phyloP scores from a whole-genome alignment of 768 basidiomycete genomes.

The Mrakia frigida region DNA sequence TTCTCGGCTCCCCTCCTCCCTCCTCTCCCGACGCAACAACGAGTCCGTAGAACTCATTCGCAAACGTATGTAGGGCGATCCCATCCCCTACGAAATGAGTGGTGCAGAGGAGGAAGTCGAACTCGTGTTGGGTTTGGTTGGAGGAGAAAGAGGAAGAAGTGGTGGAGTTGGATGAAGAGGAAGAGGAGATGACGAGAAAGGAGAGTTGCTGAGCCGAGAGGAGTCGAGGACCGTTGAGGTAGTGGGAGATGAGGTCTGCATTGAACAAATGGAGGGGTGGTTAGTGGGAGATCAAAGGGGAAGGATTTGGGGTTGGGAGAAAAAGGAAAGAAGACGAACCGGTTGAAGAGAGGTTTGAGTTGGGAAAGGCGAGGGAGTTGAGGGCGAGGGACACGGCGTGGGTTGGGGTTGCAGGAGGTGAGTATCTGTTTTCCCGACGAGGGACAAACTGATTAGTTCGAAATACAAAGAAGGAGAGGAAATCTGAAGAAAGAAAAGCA shows the following conservation, averaged over 20 bases:
- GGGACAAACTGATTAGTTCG: background rate
- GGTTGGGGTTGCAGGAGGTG: background rate
- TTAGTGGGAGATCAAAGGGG: background rate
- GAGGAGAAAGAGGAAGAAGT: slow-evolving; percentile 59
- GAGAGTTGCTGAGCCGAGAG: slow-evolving; percentile 63
- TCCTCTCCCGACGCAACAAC: slow-evolving; percentile 46
- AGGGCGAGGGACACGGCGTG: slow-evolving; percentile 21
- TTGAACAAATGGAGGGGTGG: background rate
- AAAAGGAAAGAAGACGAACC: background rate
- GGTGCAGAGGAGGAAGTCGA: slow-evolving; percentile 65
- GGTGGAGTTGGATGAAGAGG: slow-evolving; percentile 36
- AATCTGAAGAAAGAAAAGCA: background rate
- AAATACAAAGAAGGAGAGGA: background rate
- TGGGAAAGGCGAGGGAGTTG: background rate
- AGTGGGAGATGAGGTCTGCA: slow-evolving; percentile 54
- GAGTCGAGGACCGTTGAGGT: slow-evolving; percentile 73
- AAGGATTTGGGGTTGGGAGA: too few relatives aligned
- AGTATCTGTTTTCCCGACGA: background rate
- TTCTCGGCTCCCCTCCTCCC: background rate
- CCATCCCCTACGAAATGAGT: slow-evolving; percentile 80
- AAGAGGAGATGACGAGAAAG: slow-evolving; percentile 50
- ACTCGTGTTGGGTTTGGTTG: slow-evolving; percentile 44
- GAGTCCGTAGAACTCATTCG: slow-evolving; percentile 69
- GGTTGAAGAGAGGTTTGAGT: background rate
- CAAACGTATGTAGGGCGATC: slow-evolving; percentile 75